phyloP scores from a whole-genome alignment of 176 grass and related monocot genomes.

The Ananas comosus region DNA sequence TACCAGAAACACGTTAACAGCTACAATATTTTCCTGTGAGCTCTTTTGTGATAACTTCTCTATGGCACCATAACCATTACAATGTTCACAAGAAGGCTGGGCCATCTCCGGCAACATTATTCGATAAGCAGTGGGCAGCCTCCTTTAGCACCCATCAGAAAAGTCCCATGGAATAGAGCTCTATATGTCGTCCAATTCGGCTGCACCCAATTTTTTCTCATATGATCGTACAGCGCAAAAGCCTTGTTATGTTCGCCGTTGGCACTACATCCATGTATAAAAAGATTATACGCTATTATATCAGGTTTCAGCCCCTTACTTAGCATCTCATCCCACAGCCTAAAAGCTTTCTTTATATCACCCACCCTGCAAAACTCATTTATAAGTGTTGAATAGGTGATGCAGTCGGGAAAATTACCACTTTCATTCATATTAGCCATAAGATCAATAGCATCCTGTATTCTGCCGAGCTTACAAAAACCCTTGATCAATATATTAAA shows the following conservation, averaged over 20 bases:
- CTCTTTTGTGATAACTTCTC: too few relatives aligned
- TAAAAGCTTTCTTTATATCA: conserved; percentile 41
- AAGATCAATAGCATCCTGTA: conserved; percentile 46
- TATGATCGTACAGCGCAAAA: conserved; percentile 40
- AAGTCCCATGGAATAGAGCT: conserved; percentile 42
- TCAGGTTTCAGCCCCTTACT: conserved; percentile 48
- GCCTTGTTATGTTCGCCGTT: conserved; percentile 33
- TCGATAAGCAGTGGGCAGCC: conserved; percentile 25
- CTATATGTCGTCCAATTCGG: conserved; percentile 50
- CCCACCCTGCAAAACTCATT: conserved; percentile 41
- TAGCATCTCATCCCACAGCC: conserved; percentile 65
- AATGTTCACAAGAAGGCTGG: too few relatives aligned
- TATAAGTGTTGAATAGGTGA: conserved; percentile 63
- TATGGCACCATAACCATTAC: too few relatives aligned
- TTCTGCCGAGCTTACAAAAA: conserved; percentile 45
- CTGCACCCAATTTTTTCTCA: conserved; percentile 39
- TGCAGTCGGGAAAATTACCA: conserved; percentile 56
- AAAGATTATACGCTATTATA: conserved; percentile 54
- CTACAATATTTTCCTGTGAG: too few relatives aligned
- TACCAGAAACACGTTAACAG: too few relatives aligned
- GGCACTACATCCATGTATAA: conserved; percentile 49
- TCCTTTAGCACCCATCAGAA: conserved; percentile 26
- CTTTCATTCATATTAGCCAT: conserved; percentile 26
- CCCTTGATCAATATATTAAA: conserved; percentile 69
- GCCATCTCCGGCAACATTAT: conserved; percentile 15